phyloP scores from a whole-genome alignment of 2,329 filamentous ascomycete species.

The Pyricularia sp. region DNA sequence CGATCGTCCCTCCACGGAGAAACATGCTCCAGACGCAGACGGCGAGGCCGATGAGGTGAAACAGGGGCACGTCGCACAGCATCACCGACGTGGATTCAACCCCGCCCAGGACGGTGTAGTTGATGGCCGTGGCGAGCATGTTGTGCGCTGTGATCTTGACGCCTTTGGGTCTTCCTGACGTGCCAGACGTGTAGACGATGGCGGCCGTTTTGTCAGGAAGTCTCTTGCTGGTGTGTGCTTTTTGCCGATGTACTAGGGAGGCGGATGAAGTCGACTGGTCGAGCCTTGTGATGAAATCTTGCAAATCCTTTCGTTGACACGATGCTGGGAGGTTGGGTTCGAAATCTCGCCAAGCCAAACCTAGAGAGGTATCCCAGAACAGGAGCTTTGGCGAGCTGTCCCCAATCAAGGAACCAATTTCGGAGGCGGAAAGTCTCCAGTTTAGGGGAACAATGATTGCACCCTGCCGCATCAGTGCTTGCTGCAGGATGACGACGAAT shows the following conservation, averaged over 20 bases:
- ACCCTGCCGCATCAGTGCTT: constrained; percentile 5
- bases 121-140: constrained; percentile 5
- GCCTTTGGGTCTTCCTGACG: constrained; percentile 6
- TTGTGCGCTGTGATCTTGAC: constrained; percentile 4
- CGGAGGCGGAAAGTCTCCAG: constrained; percentile 6
- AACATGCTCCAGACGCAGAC: constrained; percentile 5
- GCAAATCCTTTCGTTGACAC: not conserved
- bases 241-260: not conserved
- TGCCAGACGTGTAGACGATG: constrained; percentile 8
- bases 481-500: constrained; percentile 6
- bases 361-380: not conserved
- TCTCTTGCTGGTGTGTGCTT: not conserved
- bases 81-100: not conserved
- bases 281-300: not conserved
- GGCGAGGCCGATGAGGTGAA: constrained; percentile 8
- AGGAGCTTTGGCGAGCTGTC: constrained; percentile 6
- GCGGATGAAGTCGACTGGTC: not conserved
- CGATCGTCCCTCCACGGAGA: constrained; percentile 4
- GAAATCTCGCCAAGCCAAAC: not conserved
- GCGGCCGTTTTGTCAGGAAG: not conserved
- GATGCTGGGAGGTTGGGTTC: not conserved
- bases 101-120: constrained; percentile 3
- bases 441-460: constrained; percentile 8
- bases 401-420: not conserved
- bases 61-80: constrained; percentile 9